Evolutionary conservation across 768 basidiomycete species (phyloP), one percentile per base, ranked within the genome.

Genomic region (Ramaria rubella): DNA sequence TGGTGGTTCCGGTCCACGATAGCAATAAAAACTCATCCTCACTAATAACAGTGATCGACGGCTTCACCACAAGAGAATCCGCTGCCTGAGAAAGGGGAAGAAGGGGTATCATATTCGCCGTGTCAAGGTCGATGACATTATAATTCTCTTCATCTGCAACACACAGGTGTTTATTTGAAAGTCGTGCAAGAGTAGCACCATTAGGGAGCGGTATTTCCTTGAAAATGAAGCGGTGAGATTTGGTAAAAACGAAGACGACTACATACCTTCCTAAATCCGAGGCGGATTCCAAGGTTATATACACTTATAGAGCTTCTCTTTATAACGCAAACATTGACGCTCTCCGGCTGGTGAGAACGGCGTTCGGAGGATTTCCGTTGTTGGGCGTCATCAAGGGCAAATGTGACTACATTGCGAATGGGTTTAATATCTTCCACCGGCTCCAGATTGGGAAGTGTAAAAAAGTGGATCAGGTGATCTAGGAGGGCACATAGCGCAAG

Each of bases 1-100:
- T 89, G 52, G 79, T 82, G 3, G 76, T 71, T 14, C 90, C 94
- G 1, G 86, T 93, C 81, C 87, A 94, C 2, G 88, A 89, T 15
- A 91, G 75, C 21, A 96, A 77, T 42, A 97, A 77, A 62, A 94
- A 96, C 68, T 96, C 94, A 61, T 80, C 81, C 29, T 81, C 81
- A 33, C 79, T 76, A 24, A 94, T 80, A 23, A 91, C 81, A 1
- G 83, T 81, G 48, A 95, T 90, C 24, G 79, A 81, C 0, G 91
- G 90, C 38, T 83, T 81, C 21, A 84, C 72, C 8, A 57, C 72
- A 2, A 69, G 65, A 2, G 72, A 66, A 2, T 77, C 79, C 8
- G 66, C 61, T 1, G 80, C 81, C 65, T 95, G 94, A 2, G 83
- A 87, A 8, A 95, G 73, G 1, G 92, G 93, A 33, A 96, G 72